Base-by-base conservation (phyloP, 2,329 filamentous ascomycete species). In the Anisogramma anomala region DNA sequence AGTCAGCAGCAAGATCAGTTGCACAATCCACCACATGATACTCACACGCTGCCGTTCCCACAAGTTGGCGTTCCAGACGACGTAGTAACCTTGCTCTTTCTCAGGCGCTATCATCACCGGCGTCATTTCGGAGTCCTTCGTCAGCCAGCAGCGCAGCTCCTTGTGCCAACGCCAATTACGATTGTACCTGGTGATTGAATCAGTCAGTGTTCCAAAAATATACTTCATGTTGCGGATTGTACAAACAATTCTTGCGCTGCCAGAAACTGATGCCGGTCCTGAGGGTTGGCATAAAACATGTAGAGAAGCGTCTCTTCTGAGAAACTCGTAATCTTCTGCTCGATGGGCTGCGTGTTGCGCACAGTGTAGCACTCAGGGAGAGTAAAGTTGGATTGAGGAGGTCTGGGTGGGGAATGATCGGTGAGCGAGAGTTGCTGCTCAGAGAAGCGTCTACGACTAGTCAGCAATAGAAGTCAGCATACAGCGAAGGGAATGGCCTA, bases 91-190 rank as follows among this genome's bases (percentile, higher is more conserved):
- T 45, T 76, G 71, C 58, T 82, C 77, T 36, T 75, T 71, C 39
- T 64, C 71, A 10, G 68, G 67, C 39, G 72, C 72, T 33, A 81
- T 56, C 13, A 70, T 65, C 44, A 77, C 73, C 22, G 77, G 77
- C 33, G 72, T 68, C 73, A 80, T 75, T 49, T 74, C 63, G 42
- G 80, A 75, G 51, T 81, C 77, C 57, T 81, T 81, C 4, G 77
- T 81, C 36, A 82, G 59, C 77, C 77, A 82, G 18, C 79, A 58
- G 49, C 76, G 73, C 18, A 77, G 59, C 56, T 77, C 77, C 62
- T 79, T 79, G 56, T 82, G 77, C 71, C 77, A 82, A 46, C 77
- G 65, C 77, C 77, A 82, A 55, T 78, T 78, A 15, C 77, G 69
- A 44, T 69, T 70, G 51, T 75, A 73, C 32, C 76, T 80, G 43